phyloP scores from a whole-genome alignment of 352 stramenopile genomes.

The Globisporangium parvum region DNA sequence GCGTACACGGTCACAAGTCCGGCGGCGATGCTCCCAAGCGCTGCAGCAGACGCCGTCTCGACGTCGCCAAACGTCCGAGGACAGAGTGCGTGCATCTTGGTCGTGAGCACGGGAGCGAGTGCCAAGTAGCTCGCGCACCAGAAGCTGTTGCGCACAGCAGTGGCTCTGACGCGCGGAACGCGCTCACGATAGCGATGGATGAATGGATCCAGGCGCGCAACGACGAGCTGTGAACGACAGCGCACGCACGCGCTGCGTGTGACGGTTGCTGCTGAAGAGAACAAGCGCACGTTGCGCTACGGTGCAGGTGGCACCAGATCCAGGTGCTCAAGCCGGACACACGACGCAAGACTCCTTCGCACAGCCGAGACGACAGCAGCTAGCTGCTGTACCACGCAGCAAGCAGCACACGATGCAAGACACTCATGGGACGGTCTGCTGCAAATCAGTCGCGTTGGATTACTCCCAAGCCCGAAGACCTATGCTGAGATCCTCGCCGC shows the following conservation, averaged over 20 bases:
- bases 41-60: constrained; percentile 44
- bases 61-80: constrained; percentile 47
- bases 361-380: background rate
- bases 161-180: no score
- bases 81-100: constrained; percentile 44
- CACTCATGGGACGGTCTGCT: constrained; percentile 1
- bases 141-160: constrained; percentile 51
- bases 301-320: no score
- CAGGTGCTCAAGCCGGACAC: no score
- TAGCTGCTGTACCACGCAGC: background rate
- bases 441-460: constrained; percentile 64
- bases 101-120: constrained; percentile 63
- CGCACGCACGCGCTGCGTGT: no score
- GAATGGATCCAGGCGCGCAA: no score
- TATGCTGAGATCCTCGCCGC: constrained; percentile 14
- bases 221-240: no score
- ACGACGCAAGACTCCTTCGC: no score
- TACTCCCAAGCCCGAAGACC: constrained; percentile 18
- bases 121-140: constrained; percentile 81
- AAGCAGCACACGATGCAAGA: background rate
- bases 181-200: no score
- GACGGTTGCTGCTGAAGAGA: no score
- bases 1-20: constrained; percentile 67
- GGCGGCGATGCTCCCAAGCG: constrained; percentile 62
- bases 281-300: no score